Base-by-base conservation (phyloP, 2,329 filamentous ascomycete species). In the Incumbomyces delicatus region DNA sequence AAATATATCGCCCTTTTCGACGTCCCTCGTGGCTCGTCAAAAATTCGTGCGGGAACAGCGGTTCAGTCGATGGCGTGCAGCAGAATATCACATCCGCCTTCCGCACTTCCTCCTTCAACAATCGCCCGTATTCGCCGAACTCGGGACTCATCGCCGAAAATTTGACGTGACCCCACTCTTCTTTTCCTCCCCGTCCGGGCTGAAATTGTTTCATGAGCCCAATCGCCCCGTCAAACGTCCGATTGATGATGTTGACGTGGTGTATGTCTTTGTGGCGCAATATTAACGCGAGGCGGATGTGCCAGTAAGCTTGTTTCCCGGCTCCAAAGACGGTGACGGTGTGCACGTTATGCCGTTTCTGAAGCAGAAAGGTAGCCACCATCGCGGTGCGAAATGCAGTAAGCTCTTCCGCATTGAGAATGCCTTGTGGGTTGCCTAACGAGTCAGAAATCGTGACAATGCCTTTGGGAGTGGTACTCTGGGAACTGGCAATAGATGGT, bases 251-350 rank as follows among this genome's bases (percentile, higher is more conserved):
- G 66, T 90, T 83, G 40, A 95, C 76, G 49, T 83, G 78, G 57
- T 82, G 81, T 56, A 95, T 82, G 16, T 87, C 85, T 38, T 68
- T 59, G 0, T 73, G 72, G 1, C 76, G 83, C 27, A 72, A 59
- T 41, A 92, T 73, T 53, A 96, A 74, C 0, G 89, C 83, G 3
- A 96, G 75, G 1, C 88, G 82, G 36, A 94, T 79, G 62, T 95
- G 90, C 89, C 89, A 96, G 69, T 90, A 94, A 11, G 90, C 90
- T 68, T 95, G 89, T 56, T 83, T 80, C 38, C 90, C 90, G 30
- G 84, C 82, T 18, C 90, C 90, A 62, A 95, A 96, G 44, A 94
- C 83, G 12, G 83, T 81, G 10, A 95, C 61, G 12, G 81, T 86
- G 60, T 83, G 81, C 35, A 94, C 82, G 22, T 76, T 75, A 46